phyloP scores from a whole-genome alignment of 306 rosid species.

The Lotus japonicus region DNA sequence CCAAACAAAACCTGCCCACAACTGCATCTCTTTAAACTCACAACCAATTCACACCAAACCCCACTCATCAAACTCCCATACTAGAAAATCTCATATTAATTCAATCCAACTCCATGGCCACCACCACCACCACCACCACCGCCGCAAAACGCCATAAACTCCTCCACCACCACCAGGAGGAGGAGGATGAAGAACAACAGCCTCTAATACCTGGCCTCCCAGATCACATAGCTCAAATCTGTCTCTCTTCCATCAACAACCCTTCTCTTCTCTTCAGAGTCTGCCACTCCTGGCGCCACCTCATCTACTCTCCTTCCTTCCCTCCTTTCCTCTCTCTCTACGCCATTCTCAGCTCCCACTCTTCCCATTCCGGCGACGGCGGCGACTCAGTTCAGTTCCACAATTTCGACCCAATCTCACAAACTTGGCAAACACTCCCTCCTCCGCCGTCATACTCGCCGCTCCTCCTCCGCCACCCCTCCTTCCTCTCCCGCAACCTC shows the following conservation, averaged over 20 bases:
- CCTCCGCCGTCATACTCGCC: conserved; percentile 41
- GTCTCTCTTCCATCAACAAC: conserved; percentile 26
- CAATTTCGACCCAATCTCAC: conserved; percentile 58
- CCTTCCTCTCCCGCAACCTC: conserved; percentile 70
- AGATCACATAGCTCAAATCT: conserved; percentile 61
- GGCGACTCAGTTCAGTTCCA: conserved; percentile 25
- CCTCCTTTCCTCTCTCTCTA: conserved; percentile 68
- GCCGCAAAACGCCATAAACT: conserved; percentile 22
- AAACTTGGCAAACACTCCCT: conserved; percentile 47
- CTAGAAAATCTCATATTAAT: too few species aligned
- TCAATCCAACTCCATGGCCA: conserved; percentile 22
- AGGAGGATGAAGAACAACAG: not conserved
- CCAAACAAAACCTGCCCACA: too few species aligned
- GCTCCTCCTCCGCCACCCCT: conserved; percentile 62
- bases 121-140: not conserved
- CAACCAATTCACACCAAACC: not conserved
- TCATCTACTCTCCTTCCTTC: conserved; percentile 59
- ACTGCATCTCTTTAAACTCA: too few species aligned
- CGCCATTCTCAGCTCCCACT: conserved; percentile 32
- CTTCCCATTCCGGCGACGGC: not conserved
- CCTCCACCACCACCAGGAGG: not conserved
- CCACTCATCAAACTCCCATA: not conserved
- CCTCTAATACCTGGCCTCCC: conserved; percentile 67
- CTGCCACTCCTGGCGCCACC: conserved; percentile 68
- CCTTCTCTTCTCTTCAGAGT: conserved; percentile 52